Conservation (phyloP, 805 yeast genomes). For the Sugiyamaella chiloensis region DNA sequence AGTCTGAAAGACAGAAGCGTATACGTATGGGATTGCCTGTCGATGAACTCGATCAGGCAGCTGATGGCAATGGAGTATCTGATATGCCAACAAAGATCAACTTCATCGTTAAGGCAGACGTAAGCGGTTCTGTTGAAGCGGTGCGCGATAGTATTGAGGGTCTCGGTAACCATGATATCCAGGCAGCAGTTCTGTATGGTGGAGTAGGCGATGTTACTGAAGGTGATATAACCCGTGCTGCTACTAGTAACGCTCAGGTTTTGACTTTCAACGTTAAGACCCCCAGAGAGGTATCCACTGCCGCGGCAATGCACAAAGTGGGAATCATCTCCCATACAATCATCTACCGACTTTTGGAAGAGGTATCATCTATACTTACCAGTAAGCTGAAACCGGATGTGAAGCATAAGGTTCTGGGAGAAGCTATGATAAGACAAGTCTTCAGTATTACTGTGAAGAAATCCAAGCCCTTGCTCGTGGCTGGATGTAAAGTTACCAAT, state of each 20-base stretch:
- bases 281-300: conserved; percentile 57
- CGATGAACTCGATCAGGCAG: conserved; percentile 40
- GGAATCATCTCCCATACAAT: conserved; percentile 64
- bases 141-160: conserved; percentile 74
- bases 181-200: conserved; percentile 60
- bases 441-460: conserved; percentile 64
- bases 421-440: conserved; percentile 64
- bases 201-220: conserved; percentile 79
- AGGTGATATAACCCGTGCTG: conserved; percentile 63
- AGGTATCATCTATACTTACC: conserved; percentile 65
- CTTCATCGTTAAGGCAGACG: conserved; percentile 85
- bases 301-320: conserved; percentile 59
- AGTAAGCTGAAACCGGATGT: conserved; percentile 59
- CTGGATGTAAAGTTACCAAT: conserved; percentile 77
- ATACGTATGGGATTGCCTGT: conserved; percentile 57
- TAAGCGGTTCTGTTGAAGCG: conserved; percentile 93
- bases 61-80: conserved; percentile 22
- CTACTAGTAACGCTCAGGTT: conserved; percentile 66
- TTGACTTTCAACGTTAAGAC: conserved; percentile 73
- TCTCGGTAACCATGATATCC: conserved; percentile 85
- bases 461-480: conserved; percentile 55
- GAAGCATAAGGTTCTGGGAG: conserved; percentile 64
- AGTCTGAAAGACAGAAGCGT: conserved; percentile 54
- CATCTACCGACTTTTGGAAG: conserved; percentile 84
- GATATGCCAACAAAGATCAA: conserved; percentile 20